Percentiles rank a stretch among this genome's conserved stretches.
These are phyloP conservation scores for Phyllosticta paracitricarpa DNA, from an alignment of 2,329 filamentous ascomycete genomes.

Conservation along the genomic window DNA sequence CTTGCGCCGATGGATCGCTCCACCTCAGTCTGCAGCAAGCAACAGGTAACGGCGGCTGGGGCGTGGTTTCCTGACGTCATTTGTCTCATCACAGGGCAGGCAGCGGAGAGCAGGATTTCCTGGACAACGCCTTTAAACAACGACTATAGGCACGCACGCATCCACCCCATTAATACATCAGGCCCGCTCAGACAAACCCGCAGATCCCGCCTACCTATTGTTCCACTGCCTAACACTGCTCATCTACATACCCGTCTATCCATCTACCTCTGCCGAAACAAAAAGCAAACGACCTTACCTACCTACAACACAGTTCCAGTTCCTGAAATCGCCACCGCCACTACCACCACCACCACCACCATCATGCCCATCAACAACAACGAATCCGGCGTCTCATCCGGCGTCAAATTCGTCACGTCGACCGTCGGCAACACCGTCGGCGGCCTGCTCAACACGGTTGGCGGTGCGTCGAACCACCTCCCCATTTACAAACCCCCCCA, in stretches of 20 bases:
- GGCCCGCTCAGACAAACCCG: too few relatives aligned
- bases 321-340: background rate
- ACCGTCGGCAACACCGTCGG: slow-evolving; percentile 44
- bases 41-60: too few relatives aligned
- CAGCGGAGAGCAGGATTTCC: too few relatives aligned
- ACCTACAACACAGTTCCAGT: background rate
- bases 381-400: slow-evolving; percentile 38
- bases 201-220: too few relatives aligned
- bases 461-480: background rate
- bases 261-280: too few relatives aligned
- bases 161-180: background rate
- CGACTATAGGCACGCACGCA: too few relatives aligned
- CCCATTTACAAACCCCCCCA: slow-evolving; percentile 20
- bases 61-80: too few relatives aligned
- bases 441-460: slow-evolving; percentile 10
- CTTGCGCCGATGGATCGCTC: background rate
- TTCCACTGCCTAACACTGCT: background rate
- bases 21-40: too few relatives aligned
- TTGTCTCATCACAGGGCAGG: too few relatives aligned
- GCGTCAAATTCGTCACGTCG: slow-evolving; percentile 46
- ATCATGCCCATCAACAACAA: slow-evolving; percentile 26
- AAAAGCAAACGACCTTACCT: background rate
- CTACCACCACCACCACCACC: background rate
- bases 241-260: background rate
- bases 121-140: too few relatives aligned